phyloP scores from a whole-genome alignment of 2,329 filamentous ascomycete genomes.

The Tolypocladium endophyticum region DNA sequence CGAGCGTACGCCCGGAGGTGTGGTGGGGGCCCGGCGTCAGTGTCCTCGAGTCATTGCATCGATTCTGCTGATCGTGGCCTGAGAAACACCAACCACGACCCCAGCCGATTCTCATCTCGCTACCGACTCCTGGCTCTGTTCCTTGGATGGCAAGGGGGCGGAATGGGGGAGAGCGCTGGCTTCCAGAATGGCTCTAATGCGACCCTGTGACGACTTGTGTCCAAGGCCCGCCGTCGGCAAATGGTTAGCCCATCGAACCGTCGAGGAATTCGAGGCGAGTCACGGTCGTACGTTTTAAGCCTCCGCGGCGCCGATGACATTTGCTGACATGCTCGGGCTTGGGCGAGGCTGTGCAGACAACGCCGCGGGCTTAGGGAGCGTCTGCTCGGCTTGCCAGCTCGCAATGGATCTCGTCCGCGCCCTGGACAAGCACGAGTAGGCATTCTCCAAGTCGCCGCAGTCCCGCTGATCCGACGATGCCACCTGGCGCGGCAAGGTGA shows the following conservation, averaged over 20 bases:
- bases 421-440: background rate
- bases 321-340: background rate
- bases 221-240: background rate
- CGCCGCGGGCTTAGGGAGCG: background rate
- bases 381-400: background rate
- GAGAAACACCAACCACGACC: background rate
- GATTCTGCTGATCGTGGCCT: background rate
- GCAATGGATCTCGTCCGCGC: background rate
- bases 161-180: background rate
- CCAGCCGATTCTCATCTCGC: background rate
- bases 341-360: background rate
- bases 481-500: background rate
- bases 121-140: background rate
- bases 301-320: background rate
- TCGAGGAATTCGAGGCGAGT: background rate
- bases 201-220: background rate
- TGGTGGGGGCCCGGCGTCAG: background rate
- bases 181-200: conserved; percentile 1
- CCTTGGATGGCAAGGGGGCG: background rate
- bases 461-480: background rate
- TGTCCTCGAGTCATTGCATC: background rate
- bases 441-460: background rate
- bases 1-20: background rate
- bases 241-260: background rate
- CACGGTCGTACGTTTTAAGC: background rate